Base-by-base conservation (phyloP, 1,284 basidiomycete species). In the Ganoderma meredithae region DNA sequence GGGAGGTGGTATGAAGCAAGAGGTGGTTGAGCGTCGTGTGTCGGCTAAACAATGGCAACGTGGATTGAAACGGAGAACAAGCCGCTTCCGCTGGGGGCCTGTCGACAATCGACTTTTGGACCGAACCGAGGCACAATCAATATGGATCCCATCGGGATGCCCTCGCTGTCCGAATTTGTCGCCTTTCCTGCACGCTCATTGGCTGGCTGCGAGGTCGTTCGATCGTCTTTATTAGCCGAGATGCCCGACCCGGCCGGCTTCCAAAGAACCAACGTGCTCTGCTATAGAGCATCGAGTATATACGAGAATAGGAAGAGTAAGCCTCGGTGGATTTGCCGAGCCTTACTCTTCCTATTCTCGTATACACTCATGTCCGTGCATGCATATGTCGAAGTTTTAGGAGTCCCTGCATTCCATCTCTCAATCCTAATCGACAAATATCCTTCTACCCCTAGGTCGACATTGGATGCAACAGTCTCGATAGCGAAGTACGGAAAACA, bases 91-190 rank as follows among this genome's bases (percentile, higher is more conserved):
- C 43, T 39, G 56, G 58, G 17, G 19, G n/a, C 49, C 49, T 64
- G 66, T 59, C 60, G 27, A 55, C 40, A 58, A 64, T 66, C 58
- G 64, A 36, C 22, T 36, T 3, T 36, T 36, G 19, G 43, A 44
- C 62, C 47, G 41, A 49, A 25, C 60, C 64, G 65, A 71, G 63
- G 69, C 61, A 67, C 68, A 61, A 71, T 71, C 69, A 69, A 27
- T 40, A 53, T 13, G 71, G 71, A 73, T 73, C 60, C 12, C 17
- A 75, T 75, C 74, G 74, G 73, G 73, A 71, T 64, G 74, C 67
- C 58, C 63, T 70, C 64, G 72, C 59, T 22, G 56, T 47, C 73
- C 70, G 58, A 55, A 67, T 72, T 19, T 13, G 69, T 39, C 36
- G 12, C 12, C 17, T 27, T 33, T 39, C 7, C 52, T 56, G 67